Percentiles rank a stretch among this genome's conserved stretches.
phyloP scores from a whole-genome alignment of 2,329 filamentous ascomycete species.

The Chaetomium sp. region DNA sequence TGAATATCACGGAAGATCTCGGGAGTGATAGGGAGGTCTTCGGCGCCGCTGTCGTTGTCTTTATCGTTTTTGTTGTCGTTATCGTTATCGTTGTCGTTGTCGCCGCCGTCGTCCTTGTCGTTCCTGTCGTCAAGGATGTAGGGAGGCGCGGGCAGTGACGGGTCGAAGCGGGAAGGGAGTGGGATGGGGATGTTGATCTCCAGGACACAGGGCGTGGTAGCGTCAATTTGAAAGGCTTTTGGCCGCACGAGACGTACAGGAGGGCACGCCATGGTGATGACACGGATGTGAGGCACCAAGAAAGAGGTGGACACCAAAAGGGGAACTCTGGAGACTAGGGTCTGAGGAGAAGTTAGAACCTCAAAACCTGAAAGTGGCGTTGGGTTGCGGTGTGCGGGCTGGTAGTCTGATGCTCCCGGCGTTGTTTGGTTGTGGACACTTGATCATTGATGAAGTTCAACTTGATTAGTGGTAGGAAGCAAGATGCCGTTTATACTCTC shows the following conservation, averaged over 20 bases:
- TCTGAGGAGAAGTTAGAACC: too few species aligned
- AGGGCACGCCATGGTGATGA: not conserved
- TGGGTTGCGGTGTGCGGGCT: too few species aligned
- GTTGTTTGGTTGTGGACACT: too few species aligned
- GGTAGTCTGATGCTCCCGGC: too few species aligned
- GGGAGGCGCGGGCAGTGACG: not conserved
- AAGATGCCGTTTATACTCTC: too few species aligned
- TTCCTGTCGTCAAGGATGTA: not conserved
- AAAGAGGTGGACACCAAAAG: not conserved
- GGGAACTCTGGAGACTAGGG: too few species aligned
- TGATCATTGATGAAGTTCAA: too few species aligned
- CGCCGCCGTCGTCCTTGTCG: not conserved
- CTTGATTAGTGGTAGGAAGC: too few species aligned
- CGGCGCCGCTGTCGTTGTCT: too few species aligned
- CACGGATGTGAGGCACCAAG: not conserved
- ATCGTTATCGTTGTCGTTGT: not conserved
- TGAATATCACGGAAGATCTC: not conserved
- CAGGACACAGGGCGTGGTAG: not conserved
- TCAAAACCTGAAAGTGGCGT: not conserved
- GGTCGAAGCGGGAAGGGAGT: not conserved
- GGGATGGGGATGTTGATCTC: slow-evolving; percentile 1
- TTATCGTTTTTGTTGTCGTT: too few species aligned
- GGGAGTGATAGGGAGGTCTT: not conserved
- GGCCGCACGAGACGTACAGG: not conserved
- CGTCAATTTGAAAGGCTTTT: not conserved